Conservation (phyloP, 352 stramenopile genomes). For the Phytophthora capsici region DNA sequence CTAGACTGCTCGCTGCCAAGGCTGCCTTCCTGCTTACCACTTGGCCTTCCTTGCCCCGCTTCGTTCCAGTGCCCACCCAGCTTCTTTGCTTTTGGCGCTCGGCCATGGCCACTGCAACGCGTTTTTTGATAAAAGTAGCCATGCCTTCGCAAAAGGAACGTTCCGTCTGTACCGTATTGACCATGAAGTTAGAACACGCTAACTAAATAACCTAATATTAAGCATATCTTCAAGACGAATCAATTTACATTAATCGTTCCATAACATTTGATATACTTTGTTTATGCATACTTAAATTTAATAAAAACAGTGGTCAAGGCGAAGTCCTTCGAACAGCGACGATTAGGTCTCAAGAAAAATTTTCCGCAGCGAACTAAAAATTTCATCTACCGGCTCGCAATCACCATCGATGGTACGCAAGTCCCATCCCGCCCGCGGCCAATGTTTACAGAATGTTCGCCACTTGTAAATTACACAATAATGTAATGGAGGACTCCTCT, state of each 20-base stretch:
- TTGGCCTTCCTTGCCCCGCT: constrained; percentile 3
- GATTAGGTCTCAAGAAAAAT: constrained; percentile 20
- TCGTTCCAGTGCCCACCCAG: constrained; percentile 2
- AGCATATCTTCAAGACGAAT: not conserved
- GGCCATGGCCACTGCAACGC: constrained; percentile 3
- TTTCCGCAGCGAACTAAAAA: constrained; percentile 6
- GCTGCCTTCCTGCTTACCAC: constrained; percentile 5
- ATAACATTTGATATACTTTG: not conserved
- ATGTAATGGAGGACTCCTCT: no score
- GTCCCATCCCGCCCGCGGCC: not conserved
- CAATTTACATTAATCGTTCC: not conserved
- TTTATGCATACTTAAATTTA: not conserved
- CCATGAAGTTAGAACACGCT: not conserved
- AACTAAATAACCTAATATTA: not conserved
- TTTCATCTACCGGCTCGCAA: constrained; percentile 18
- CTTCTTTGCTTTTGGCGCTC: constrained; percentile 20
- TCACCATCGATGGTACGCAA: constrained; percentile 8
- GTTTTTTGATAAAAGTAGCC: constrained; percentile 19
- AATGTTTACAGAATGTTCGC: not conserved
- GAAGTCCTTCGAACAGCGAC: not conserved
- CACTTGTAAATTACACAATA: not conserved
- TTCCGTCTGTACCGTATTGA: not conserved
- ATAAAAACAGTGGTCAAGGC: no score
- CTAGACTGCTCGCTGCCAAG: not conserved
- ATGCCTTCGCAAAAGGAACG: constrained; percentile 3